Evolutionary conservation across 2,329 filamentous ascomycete genomes (phyloP), one percentile per base, ranked within the genome.

Genomic region (Penicillium decumbens): DNA sequence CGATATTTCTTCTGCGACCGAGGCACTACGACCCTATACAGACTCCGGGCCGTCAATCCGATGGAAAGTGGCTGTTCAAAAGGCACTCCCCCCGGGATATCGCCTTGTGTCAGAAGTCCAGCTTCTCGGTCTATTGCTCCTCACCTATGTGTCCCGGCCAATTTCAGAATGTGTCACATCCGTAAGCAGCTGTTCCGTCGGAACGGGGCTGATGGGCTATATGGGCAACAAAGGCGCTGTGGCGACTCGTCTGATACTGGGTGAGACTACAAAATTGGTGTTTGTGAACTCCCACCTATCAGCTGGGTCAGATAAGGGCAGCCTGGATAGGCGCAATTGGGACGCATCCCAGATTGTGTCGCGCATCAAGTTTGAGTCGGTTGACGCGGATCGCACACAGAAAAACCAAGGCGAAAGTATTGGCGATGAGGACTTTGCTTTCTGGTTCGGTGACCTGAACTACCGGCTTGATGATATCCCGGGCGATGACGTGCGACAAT

Each of bases 401-500:
- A 81, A 85, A 20, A 74, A 78, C 0, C 50, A 59, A 12, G 56
- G 51, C 23, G 83, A 87, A 44, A 80, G 76, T 30, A 85, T 98
- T 56, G 91, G 89, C 1, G 88, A 95, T 33, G 92, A 95, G 57
- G 93, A 98, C 64, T 90, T 96, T 71, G 83, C 85, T 0, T 96
- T 98, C 64, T 97, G 92, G 89, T 88, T 95, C 63, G 93, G 93
- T 6, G 93, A 98, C 68, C 77, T 98, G 37, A 98, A 98, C 67
- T 98, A 96, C 65, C 83, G 93, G 28, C 78, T 98, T 0, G 89
- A 95, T 43, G 88, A 86, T 39, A 80, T 97, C 42, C 88, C 92
- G 0, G 91, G 90, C 0, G 87, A 93, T 32, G 93, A 98, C 66
- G 93, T 98, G 41, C 81, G 92, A 28, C 82, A 87, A 41, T 74